These are phyloP conservation scores for Baeospora myosura DNA, from an alignment of 1,284 basidiomycete genomes.

Conservation along the genomic window DNA sequence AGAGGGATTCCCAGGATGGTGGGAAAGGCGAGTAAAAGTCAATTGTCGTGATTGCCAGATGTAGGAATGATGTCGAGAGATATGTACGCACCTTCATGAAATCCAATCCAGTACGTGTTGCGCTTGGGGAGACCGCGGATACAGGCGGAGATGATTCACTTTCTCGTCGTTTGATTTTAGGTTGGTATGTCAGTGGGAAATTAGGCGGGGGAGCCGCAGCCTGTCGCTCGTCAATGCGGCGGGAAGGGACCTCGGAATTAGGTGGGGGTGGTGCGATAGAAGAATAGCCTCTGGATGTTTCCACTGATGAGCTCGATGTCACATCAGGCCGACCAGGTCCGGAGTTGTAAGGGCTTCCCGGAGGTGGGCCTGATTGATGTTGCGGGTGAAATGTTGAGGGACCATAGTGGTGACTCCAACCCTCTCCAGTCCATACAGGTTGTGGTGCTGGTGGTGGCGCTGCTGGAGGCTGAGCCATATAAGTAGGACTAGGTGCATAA, in stretches of 20 bases:
- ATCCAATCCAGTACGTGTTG: constrained; percentile 27
- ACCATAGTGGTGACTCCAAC: constrained; percentile 22
- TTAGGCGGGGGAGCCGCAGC: constrained; percentile 3
- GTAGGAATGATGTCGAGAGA: too few species aligned
- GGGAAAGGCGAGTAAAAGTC: too few species aligned
- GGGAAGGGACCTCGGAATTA: constrained; percentile 14
- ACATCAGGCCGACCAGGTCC: constrained; percentile 26
- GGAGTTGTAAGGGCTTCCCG: constrained; percentile 23
- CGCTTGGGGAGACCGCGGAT: not conserved
- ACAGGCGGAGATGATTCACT: constrained; percentile 3
- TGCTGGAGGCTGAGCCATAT: constrained; percentile 21
- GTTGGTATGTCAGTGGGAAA: constrained; percentile 1
- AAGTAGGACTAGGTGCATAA: constrained; percentile 11
- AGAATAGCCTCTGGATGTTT: constrained; percentile 21
- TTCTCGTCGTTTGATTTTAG: constrained; percentile 1
- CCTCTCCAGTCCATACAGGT: constrained; percentile 27
- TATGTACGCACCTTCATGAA: constrained; percentile 47
- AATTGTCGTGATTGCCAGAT: too few species aligned
- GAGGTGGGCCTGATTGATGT: constrained; percentile 23
- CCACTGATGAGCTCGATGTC: constrained; percentile 17
- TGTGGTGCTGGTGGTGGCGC: constrained; percentile 10
- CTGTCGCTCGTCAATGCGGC: not conserved
- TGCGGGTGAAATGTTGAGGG: constrained; percentile 18
- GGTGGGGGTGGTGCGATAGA: constrained; percentile 15
- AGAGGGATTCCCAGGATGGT: too few species aligned